These are phyloP conservation scores for Fusarium haematococcum DNA, from an alignment of 2,329 filamentous ascomycete genomes.

Conservation along the genomic window DNA sequence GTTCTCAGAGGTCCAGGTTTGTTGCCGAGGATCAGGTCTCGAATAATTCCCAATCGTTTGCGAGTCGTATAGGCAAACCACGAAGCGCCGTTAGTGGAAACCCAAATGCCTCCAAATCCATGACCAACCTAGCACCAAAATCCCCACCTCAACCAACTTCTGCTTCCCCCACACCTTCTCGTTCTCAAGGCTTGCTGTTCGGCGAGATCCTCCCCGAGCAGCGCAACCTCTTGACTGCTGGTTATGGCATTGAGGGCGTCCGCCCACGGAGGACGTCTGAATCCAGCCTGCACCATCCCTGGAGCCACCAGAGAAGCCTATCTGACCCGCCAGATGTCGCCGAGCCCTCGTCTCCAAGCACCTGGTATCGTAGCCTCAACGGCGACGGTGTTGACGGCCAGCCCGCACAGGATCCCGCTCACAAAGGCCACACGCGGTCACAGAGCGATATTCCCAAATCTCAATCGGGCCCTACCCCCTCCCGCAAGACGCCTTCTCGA, in stretches of 20 bases:
- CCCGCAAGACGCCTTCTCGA: slow-evolving; percentile 48
- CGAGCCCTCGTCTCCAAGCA: slow-evolving; percentile 73
- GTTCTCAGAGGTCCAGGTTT: slow-evolving; percentile 60
- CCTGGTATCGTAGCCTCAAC: slow-evolving; percentile 67
- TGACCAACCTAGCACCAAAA: slow-evolving; percentile 49
- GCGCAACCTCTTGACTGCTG: slow-evolving; percentile 62
- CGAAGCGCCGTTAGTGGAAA: slow-evolving; percentile 50
- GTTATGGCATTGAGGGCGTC: slow-evolving; percentile 69
- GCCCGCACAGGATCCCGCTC: slow-evolving; percentile 37
- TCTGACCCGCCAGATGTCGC: slow-evolving; percentile 65
- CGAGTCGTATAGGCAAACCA: slow-evolving; percentile 69
- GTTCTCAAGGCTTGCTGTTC: slow-evolving; percentile 72
- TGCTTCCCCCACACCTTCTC: slow-evolving; percentile 49
- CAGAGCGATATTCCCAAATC: slow-evolving; percentile 69
- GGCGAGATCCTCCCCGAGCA: slow-evolving; percentile 77
- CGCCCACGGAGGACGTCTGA: slow-evolving; percentile 76
- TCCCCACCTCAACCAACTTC: slow-evolving; percentile 49
- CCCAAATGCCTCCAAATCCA: slow-evolving; percentile 50
- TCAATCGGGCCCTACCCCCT: slow-evolving; percentile 46
- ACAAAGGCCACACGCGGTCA: slow-evolving; percentile 59
- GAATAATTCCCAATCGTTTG: slow-evolving; percentile 68
- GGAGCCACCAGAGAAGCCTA: slow-evolving; percentile 63
- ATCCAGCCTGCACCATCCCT: slow-evolving; percentile 70
- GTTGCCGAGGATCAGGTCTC: slow-evolving; percentile 64
- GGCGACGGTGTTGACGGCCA: slow-evolving; percentile 39